Base-by-base conservation (phyloP, 257 asterid genomes). In the Paraleonurus japonicus region DNA sequence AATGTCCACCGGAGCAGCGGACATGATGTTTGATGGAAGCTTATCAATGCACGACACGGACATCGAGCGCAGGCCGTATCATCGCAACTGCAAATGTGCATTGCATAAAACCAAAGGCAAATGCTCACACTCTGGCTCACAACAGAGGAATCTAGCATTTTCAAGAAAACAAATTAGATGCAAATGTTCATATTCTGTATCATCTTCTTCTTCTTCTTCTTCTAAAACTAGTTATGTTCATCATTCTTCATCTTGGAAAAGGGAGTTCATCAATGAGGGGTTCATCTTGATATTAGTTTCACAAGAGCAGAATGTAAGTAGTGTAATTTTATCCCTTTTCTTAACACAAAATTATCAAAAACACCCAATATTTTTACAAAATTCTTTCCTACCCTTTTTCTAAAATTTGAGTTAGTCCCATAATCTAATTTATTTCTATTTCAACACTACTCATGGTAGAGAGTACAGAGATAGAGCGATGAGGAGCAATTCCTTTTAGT, bases 41-140 rank as follows among this genome's bases (percentile, higher is more conserved):
- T 62, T 79, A 57, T 79, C 79, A 1, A 39, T 82, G 73, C 23
- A 35, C 0, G 85, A 81, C 61, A 74, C 20, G 57, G 74, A 75
- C 54, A 77, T 79, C 4, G 84, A 86, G 69, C 58, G 83, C 13
- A 75, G 84, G 61, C 86, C 88, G 2, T 81, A 83, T 37, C 86
- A 83, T 20, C 24, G 28, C 0, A 60, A 85, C 68, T 82, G 87
- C 78, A 48, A 69, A 26, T 85, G 88, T 26, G 83, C 86, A 75
- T 51, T 81, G 78, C 85, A 79, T 68, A 30, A 75, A 23, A 4
- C 5, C 20, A 77, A 75, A 45, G 80, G 58, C 17, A 33, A 66
- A 22, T 71, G n/a, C n/a, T n/a, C n/a, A n/a, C 78, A 62, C 22
- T 11, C 66, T 27, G 71, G 33, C 12, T 67, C 69, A 37, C 54